Percentiles rank a stretch among this genome's conserved stretches.
These are phyloP conservation scores for Combretum micranthum DNA, from an alignment of 345 rosid species.

Conservation along the genomic window DNA sequence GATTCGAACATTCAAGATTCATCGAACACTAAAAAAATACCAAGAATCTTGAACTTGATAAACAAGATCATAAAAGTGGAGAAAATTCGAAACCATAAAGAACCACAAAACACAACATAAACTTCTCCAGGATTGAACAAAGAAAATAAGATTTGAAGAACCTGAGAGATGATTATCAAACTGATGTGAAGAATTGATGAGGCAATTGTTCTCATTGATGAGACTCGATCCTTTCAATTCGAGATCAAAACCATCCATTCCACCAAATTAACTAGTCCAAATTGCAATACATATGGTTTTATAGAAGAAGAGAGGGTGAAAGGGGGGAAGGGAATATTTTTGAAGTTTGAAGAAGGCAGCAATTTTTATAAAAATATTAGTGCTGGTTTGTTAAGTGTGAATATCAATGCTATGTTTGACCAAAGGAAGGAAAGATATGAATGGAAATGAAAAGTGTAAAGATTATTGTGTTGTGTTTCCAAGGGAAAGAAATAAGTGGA, in stretches of 20 bases:
- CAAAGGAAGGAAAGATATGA: too few relatives aligned
- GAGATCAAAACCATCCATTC: constrained; percentile 49
- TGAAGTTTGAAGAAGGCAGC: too few relatives aligned
- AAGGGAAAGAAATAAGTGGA: too few relatives aligned
- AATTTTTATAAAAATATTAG: too few relatives aligned
- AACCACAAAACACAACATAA: too few relatives aligned
- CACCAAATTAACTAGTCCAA: constrained; percentile 35
- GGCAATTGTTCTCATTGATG: constrained; percentile 87
- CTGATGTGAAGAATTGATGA: constrained; percentile 41
- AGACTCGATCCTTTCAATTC: constrained; percentile 46
- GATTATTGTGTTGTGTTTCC: too few relatives aligned
- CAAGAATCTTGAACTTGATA: neutral
- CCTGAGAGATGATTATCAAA: constrained; percentile 29
- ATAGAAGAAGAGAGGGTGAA: constrained; percentile 21
- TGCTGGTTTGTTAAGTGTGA: too few relatives aligned
- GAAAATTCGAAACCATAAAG: too few relatives aligned
- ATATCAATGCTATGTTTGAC: too few relatives aligned
- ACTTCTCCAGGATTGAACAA: too few relatives aligned
- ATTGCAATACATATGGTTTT: constrained; percentile 9
- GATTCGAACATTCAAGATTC: neutral
- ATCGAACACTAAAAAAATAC: neutral
- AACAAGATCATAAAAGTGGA: neutral
- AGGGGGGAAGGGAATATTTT: too few relatives aligned
- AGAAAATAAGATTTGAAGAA: constrained; percentile 11
- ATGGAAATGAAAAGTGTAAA: too few relatives aligned